These are phyloP conservation scores for Daldinia decipiens DNA, from an alignment of 495 filamentous ascomycete species.

Conservation along the genomic window DNA sequence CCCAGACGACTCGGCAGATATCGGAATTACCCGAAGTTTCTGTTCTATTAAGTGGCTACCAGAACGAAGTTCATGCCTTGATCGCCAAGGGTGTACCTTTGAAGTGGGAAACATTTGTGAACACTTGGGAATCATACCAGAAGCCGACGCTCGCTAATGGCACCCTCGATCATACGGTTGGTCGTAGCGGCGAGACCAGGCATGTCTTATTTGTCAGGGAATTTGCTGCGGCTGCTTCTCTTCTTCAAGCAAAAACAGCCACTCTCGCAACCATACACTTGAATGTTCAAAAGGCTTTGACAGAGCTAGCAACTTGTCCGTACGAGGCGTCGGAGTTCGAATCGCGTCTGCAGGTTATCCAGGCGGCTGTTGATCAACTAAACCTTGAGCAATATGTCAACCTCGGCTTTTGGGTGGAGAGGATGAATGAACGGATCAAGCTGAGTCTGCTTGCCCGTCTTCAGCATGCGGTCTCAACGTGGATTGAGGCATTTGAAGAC, in stretches of 20 bases:
- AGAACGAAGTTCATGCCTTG: slow-evolving; percentile 83
- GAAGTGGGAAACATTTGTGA: slow-evolving; percentile 96
- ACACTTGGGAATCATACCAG: slow-evolving; percentile 92
- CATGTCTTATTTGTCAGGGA: slow-evolving; percentile 96
- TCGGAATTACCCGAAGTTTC: slow-evolving; percentile 83
- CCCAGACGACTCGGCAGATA: slow-evolving; percentile 86
- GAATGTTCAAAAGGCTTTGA: slow-evolving; percentile 82
- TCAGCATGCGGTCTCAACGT: slow-evolving; percentile 79
- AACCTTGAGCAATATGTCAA: slow-evolving; percentile 96
- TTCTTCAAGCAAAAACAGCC: slow-evolving; percentile 85
- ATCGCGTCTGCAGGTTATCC: slow-evolving; percentile 81
- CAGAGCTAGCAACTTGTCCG: slow-evolving; percentile 84
- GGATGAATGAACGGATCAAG: slow-evolving; percentile 86
- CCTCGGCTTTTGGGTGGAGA: slow-evolving; percentile 83
- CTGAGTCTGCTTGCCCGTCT: slow-evolving; percentile 78
- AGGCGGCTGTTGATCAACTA: slow-evolving; percentile 90
- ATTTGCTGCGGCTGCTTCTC: slow-evolving; percentile 83
- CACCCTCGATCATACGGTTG: slow-evolving; percentile 65
- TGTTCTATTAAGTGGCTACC: slow-evolving; percentile 86
- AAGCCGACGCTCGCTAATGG: slow-evolving; percentile 71
- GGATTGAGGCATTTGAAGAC: slow-evolving; percentile 84
- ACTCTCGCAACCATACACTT: slow-evolving; percentile 80
- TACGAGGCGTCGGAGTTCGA: slow-evolving; percentile 82
- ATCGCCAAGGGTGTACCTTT: slow-evolving; percentile 87
- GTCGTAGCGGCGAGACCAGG: slow-evolving; percentile 79